Evolutionary conservation across 371 early-diverging fungal genomes (phyloP).

Genomic region (Syncephalastrum monosporum): DNA sequence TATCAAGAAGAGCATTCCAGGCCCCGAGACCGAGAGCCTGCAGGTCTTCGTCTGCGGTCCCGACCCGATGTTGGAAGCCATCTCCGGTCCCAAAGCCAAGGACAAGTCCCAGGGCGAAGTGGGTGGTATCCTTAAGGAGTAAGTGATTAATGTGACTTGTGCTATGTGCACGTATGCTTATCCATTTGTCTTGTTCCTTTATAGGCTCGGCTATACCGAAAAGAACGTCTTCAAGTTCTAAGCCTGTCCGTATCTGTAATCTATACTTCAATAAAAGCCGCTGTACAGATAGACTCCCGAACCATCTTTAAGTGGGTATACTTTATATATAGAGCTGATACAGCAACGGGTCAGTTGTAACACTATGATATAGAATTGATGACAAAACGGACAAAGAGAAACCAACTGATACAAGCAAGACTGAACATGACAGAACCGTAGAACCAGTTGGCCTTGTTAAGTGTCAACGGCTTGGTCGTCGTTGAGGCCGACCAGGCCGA

Average conservation of each 20-base stretch:
- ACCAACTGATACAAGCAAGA: slow-evolving; percentile 11
- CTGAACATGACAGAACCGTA: slow-evolving; percentile 10
- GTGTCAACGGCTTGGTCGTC: not conserved
- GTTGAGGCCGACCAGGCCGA: not conserved
- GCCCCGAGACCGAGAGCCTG: slow-evolving; percentile 50
- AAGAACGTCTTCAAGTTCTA: slow-evolving; percentile 91
- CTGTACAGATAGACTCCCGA: not conserved
- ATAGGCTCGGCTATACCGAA: slow-evolving; percentile 69
- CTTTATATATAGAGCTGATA: not conserved
- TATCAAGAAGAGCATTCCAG: slow-evolving; percentile 65
- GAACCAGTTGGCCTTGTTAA: slow-evolving; percentile 9
- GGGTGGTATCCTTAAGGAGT: slow-evolving; percentile 77
- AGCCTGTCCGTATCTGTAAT: slow-evolving; percentile 7
- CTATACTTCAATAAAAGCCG: not conserved
- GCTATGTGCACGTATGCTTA: not conserved
- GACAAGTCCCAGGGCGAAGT: slow-evolving; percentile 86
- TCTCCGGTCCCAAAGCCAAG: slow-evolving; percentile 85
- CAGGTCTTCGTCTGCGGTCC: slow-evolving; percentile 90
- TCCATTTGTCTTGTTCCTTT: not conserved
- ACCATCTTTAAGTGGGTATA: slow-evolving; percentile 1
- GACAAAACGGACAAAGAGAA: slow-evolving; percentile 13
- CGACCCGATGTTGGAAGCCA: slow-evolving; percentile 68
- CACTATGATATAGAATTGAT: slow-evolving; percentile 3
- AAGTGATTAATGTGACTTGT: slow-evolving; percentile 12
- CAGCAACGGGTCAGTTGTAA: not conserved